Percentiles rank a stretch among this genome's conserved stretches.
phyloP scores from a whole-genome alignment of 306 rosid species.

The Cucurbita argyrosperma region DNA sequence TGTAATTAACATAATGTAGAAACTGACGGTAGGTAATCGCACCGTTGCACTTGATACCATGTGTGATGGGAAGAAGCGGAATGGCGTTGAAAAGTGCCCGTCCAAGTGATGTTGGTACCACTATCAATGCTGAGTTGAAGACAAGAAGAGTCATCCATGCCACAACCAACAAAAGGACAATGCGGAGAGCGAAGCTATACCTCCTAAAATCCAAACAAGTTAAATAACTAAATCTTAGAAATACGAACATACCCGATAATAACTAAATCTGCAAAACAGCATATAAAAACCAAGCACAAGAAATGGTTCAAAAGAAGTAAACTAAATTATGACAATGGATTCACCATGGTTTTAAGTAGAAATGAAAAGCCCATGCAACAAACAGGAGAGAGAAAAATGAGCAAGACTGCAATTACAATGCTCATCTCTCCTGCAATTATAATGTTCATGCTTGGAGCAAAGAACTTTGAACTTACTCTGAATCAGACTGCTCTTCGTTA shows the following conservation, averaged over 20 bases:
- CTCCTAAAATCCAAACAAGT: constrained; percentile 20
- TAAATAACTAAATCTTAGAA: background rate
- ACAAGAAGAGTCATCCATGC: constrained; percentile 97
- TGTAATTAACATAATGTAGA: background rate
- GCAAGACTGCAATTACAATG: background rate
- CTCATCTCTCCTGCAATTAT: background rate
- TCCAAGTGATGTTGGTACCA: constrained; percentile 84
- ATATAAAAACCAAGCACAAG: background rate
- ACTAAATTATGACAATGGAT: background rate
- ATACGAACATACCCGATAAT: background rate
- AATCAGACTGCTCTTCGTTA: constrained; percentile 74
- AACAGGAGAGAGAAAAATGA: background rate
- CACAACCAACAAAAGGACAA: constrained; percentile 78
- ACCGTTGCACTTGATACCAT: constrained; percentile 98
- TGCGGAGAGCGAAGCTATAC: constrained; percentile 80
- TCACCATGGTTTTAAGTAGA: background rate
- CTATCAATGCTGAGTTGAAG: constrained; percentile 85
- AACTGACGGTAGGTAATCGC: constrained; percentile 12
- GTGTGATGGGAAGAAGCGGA: constrained; percentile 93
- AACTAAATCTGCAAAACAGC: background rate
- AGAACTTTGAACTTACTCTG: constrained; percentile 55
- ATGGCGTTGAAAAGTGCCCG: constrained; percentile 72
- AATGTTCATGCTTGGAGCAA: background rate
- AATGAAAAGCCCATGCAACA: background rate
- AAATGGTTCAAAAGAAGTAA: background rate